A percentile compares a stretch with the other conserved stretches of the same genome.
phyloP scores from a whole-genome alignment of 345 rosid genomes.

The Physaria fendleri region DNA sequence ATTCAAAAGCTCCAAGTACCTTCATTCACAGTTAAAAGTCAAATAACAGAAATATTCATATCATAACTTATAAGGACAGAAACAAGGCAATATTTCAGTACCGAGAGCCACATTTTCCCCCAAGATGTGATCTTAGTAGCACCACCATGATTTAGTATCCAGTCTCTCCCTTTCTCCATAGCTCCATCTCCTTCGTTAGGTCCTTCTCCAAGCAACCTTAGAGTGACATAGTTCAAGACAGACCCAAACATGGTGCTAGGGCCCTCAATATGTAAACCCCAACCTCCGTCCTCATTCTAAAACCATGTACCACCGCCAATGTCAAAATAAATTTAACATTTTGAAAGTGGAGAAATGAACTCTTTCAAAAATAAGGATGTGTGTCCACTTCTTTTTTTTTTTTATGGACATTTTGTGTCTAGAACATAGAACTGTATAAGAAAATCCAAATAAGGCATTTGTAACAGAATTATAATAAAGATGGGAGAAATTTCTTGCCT shows the following conservation, averaged over 20 bases:
- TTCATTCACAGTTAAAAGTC: constrained; percentile 30
- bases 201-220: constrained; percentile 96
- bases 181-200: constrained; percentile 76
- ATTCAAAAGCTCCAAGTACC: constrained; percentile 93
- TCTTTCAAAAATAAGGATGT: neutral
- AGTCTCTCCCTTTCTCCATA: constrained; percentile 72
- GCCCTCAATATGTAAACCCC: constrained; percentile 99
- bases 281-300: constrained; percentile 94
- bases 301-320: constrained; percentile 9
- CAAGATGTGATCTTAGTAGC: constrained; percentile 88
- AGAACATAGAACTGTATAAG: neutral
- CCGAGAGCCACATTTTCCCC: constrained; percentile 99
- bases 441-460: neutral
- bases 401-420: neutral
- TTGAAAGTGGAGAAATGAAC: neutral
- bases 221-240: constrained; percentile 71
- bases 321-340: neutral
- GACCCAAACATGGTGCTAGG: constrained; percentile 98
- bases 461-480: neutral
- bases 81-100: constrained; percentile 32
- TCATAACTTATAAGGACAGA: constrained; percentile 1
- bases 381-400: neutral
- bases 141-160: constrained; percentile 90
- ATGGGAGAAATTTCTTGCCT: constrained; percentile 40
- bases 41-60: constrained; percentile 4